Percentiles rank a stretch among this genome's conserved stretches.
These are phyloP conservation scores for Candida silvicultrix DNA, from an alignment of 805 yeast genomes.

Conservation along the genomic window DNA sequence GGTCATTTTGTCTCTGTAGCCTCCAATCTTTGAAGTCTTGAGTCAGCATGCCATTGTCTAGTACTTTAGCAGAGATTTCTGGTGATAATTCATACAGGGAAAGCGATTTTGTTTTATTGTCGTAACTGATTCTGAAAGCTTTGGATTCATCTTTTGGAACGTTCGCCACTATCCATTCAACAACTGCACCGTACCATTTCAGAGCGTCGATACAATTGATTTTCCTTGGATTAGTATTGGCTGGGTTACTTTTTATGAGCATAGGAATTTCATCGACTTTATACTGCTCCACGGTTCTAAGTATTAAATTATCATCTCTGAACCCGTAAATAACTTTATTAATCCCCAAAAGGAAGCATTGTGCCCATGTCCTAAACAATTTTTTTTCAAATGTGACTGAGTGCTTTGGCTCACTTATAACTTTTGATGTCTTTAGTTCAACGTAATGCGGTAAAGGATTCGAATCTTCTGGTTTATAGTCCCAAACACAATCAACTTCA, in stretches of 20 bases:
- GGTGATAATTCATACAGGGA: constrained; percentile 41
- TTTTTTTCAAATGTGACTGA: constrained; percentile 68
- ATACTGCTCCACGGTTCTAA: constrained; percentile 68
- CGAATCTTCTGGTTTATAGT: constrained; percentile 53
- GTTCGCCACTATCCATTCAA: constrained; percentile 65
- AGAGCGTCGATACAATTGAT: constrained; percentile 74
- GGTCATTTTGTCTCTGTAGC: constrained; percentile 6
- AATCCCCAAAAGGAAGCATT: constrained; percentile 83
- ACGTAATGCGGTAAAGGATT: constrained; percentile 60
- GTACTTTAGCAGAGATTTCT: constrained; percentile 28
- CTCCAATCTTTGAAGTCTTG: constrained; percentile 53
- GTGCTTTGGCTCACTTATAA: constrained; percentile 48
- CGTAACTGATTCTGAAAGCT: constrained; percentile 51
- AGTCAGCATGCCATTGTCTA: constrained; percentile 39
- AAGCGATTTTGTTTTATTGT: constrained; percentile 47
- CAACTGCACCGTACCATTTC: constrained; percentile 79
- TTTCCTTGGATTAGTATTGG: constrained; percentile 32
- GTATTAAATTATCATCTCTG: constrained; percentile 63
- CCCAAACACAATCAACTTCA: constrained; percentile 89
- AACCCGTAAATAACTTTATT: constrained; percentile 81
- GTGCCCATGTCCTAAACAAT: constrained; percentile 84
- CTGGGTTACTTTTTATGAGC: constrained; percentile 46
- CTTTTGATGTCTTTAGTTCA: constrained; percentile 71
- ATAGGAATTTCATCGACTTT: constrained; percentile 76
- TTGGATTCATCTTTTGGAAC: constrained; percentile 49